Evolutionary conservation across 257 asterid genomes (phyloP).

Genomic region (Przewalskia tangutica): DNA sequence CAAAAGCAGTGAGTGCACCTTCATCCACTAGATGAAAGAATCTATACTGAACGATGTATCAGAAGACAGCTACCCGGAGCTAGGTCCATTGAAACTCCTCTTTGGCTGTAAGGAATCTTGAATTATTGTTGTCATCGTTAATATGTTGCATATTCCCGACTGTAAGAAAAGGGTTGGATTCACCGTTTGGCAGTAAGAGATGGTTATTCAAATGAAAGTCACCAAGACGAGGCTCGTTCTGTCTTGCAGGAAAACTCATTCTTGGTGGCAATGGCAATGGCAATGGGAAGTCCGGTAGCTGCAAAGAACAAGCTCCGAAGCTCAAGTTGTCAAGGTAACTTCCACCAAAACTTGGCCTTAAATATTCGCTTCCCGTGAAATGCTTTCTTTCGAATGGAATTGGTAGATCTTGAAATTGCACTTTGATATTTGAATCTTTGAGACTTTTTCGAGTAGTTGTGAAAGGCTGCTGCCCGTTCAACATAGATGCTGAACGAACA

Average conservation of each 20-base stretch:
- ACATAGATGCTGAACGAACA: not conserved
- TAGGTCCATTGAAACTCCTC: slow-evolving; percentile 2
- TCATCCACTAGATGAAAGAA: not conserved
- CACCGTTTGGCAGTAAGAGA: not conserved
- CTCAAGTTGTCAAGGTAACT: slow-evolving; percentile 2
- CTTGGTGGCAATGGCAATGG: slow-evolving; percentile 4
- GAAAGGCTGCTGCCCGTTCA: not conserved
- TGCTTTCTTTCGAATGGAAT: not conserved
- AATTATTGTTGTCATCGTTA: not conserved
- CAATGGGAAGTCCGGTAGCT: slow-evolving; percentile 1
- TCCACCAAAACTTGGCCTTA: not conserved
- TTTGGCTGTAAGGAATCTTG: not conserved
- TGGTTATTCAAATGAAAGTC: not conserved
- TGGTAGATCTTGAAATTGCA: not conserved
- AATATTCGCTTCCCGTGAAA: not conserved
- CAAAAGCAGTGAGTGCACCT: not conserved
- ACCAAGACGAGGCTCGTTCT: not conserved
- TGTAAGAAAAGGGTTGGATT: not conserved
- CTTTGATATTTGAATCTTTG: not conserved
- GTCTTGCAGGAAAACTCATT: not conserved
- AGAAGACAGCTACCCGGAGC: not conserved
- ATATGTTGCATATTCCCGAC: not conserved
- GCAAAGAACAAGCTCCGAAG: not conserved
- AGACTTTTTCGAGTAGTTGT: not conserved
- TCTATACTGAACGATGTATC: not conserved